These are phyloP conservation scores for Macaranga tanarius DNA, from an alignment of 441 rosid genomes.

Conservation along the genomic window DNA sequence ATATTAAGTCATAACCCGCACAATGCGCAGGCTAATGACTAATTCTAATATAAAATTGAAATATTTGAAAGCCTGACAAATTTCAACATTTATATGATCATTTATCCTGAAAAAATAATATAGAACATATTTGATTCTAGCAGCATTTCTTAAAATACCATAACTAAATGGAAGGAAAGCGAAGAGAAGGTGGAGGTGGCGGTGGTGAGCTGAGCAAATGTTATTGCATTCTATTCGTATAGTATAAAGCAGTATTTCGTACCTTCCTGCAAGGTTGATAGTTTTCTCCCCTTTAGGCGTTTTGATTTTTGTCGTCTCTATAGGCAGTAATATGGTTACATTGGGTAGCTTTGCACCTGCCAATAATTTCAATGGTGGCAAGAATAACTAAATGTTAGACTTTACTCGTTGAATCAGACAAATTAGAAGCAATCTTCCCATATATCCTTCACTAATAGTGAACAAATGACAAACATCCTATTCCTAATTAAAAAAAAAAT, in stretches of 20 bases:
- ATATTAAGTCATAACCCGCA: no score
- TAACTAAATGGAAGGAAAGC: no score
- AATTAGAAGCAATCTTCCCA: constrained; percentile 2
- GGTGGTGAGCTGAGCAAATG: not conserved
- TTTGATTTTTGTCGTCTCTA: constrained; percentile 44
- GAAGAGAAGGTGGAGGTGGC: no score
- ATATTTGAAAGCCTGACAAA: not conserved
- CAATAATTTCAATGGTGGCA: constrained; percentile 7
- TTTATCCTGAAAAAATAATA: not conserved
- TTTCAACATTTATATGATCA: not conserved
- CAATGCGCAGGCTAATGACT: no score
- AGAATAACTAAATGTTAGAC: constrained; percentile 20
- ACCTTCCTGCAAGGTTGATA: constrained; percentile 69
- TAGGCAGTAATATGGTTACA: constrained; percentile 55
- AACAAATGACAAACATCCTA: no score
- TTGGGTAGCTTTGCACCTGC: constrained; percentile 78
- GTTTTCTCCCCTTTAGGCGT: constrained; percentile 54
- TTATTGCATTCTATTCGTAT: not conserved
- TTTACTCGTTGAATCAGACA: constrained; percentile 4
- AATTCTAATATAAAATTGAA: not conserved
- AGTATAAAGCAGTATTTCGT: constrained; percentile 24
- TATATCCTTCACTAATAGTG: no score
- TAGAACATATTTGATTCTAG: not conserved
- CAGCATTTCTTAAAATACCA: not conserved
- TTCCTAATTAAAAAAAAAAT: no score